Base-by-base conservation (phyloP, 768 basidiomycete species). In the Amanita rimosa region DNA sequence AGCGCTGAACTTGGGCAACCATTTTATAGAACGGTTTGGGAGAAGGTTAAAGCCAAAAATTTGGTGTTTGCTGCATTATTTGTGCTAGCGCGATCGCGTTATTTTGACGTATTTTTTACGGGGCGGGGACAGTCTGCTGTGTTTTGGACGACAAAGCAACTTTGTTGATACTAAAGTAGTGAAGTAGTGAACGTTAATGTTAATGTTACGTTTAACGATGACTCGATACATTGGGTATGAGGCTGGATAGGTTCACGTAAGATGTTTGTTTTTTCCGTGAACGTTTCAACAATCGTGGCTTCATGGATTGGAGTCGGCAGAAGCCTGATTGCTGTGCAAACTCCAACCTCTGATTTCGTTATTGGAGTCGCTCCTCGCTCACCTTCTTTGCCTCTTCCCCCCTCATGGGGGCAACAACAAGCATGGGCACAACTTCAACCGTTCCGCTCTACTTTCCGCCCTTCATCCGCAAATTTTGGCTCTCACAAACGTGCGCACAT, bases 1-100 rank as follows among this genome's bases (percentile, higher is more conserved):
- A 85, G 55, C 79, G 83, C 71, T 93, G 91, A 57, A 95, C 75
- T 42, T 76, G 69, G 53, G 76, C 81, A 57, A 72, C 69, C 76
- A 78, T 78, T 19, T 37, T 47, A 24, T 46, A 46, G 19, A 46
- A 6, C 10, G 19, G 16, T 2, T 7, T 9, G 9, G 33, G 21
- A 46, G 19, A 17, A 9, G n/a, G 19, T 21, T 19, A 5, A 14
- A 36, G 35, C 44, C 2, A 3, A 29, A 35, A 46, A 19, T 26
- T 29, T 17, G 31, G 35, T 14, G 17, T 21, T 48, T 24, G 24
- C 16, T n/a, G 4, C 17, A 9, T 14, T n/a, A 8, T n/a, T 10
- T 29, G 16, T 10, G 11, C 10, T 16, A 19, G 22, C 22, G 29
- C 14, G 46, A 24, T 29, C 46, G 46, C 36, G 36, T 47, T 47